Evolutionary conservation across 139 green algal species (phyloP), one percentile per base, ranked within the genome.

Genomic region (Marvania coccoides): DNA sequence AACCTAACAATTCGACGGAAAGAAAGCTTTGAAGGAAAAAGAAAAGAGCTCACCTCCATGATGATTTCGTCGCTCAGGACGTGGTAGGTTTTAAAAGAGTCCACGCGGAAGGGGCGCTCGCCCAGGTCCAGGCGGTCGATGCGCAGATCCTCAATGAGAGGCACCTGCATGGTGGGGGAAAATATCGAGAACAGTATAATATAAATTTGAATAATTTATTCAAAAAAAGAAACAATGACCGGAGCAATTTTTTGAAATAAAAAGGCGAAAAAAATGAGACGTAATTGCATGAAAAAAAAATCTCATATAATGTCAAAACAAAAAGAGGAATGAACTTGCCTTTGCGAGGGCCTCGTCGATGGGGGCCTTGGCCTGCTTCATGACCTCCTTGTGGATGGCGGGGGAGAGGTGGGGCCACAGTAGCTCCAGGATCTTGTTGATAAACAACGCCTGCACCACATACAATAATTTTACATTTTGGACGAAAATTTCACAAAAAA

Each of bases 51-150:
- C 35, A 62, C 51, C 67, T 72, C 83, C 5, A 89, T 47, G 39
- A 91, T 87, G 14, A 85, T 80, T 53, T 87, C 83, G 57, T 91
- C 79, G 30, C 85, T 78, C 3, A 40, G 39, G 2, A 79, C 85
- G 19, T 80, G 24, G 51, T 83, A 87, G 14, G 69, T 70, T 65
- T 88, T 88, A 61, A 90, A 78, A 29, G 79, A 81, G 23, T 79
- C 82, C 15, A 90, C 39, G 12, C 79, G 72, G 6, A 81, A 54
- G 19, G 84, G 84, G 2, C 63, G 45, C 12, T 45, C 54, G 19
- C 84, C 84, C 9, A 90, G 65, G 37, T 72, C 75, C 30, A 90
- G 70, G 35, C 71, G 63, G 54, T 87, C 68, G 19, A 84, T 76
- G 28, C 40, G 47, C 7, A 76, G 63, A 9, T 65, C 57, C 56